A percentile compares a stretch with the other conserved stretches of the same genome.
Conservation (phyloP, 257 asterid species). For the Buddleja alternifolia region DNA sequence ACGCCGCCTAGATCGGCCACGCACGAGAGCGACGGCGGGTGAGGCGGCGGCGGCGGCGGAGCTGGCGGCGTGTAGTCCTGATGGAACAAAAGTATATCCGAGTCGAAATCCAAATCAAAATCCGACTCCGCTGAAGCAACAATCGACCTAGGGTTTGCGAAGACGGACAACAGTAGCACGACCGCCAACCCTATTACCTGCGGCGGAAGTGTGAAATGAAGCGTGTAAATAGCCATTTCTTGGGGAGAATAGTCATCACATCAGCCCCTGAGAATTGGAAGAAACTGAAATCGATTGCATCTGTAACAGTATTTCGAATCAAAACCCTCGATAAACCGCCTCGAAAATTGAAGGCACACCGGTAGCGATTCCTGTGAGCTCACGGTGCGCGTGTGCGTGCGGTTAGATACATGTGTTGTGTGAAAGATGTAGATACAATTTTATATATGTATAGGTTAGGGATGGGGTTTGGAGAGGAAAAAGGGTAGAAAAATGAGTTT, state of each 20-base stretch:
- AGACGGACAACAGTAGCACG: constrained; percentile 35
- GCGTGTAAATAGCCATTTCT: constrained; percentile 52
- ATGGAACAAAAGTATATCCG: constrained; percentile 62
- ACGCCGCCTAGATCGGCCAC: constrained; percentile 90
- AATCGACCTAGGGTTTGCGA: constrained; percentile 49
- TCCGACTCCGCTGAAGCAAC: constrained; percentile 35
- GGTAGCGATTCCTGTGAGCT: constrained; percentile 24
- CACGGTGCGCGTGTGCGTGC: constrained; percentile 23
- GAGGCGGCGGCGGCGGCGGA: constrained; percentile 99
- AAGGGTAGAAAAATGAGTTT: constrained; percentile 27
- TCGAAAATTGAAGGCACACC: constrained; percentile 18
- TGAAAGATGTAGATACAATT: constrained; percentile 31
- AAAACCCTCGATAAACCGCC: constrained; percentile 34
- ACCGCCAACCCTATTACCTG: constrained; percentile 34
- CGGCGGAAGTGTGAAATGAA: constrained; percentile 29
- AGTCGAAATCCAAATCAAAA: constrained; percentile 44
- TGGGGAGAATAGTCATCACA: constrained; percentile 64
- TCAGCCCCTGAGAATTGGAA: constrained; percentile 28
- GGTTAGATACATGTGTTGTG: constrained; percentile 18
- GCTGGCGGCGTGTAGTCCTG: constrained; percentile 99
- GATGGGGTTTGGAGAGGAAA: constrained; percentile 36
- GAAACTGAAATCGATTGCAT: constrained; percentile 52
- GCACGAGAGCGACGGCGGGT: constrained; percentile 86
- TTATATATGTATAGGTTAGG: constrained; percentile 33
- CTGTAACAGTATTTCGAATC: constrained; percentile 24